Conservation (phyloP, 306 rosid species). For the Quercus dentata region DNA sequence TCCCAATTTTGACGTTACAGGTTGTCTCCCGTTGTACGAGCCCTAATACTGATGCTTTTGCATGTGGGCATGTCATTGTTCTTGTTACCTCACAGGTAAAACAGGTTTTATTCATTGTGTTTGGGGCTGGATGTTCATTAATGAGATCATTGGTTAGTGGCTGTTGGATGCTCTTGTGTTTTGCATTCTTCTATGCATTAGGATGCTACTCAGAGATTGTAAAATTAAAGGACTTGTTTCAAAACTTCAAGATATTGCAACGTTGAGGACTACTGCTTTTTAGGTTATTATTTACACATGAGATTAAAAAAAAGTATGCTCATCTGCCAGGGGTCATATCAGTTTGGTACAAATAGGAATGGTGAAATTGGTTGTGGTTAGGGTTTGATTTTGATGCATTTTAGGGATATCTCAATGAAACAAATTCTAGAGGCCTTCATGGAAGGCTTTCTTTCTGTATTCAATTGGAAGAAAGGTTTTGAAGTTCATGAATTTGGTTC, state of each 20-base stretch:
- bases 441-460: background rate
- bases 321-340: background rate
- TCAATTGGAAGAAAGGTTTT: background rate
- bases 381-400: background rate
- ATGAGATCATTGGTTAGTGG: background rate
- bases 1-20: constrained; percentile 36
- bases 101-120: constrained; percentile 13
- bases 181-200: background rate
- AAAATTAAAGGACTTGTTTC: background rate
- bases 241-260: background rate
- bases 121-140: background rate
- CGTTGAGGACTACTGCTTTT: background rate
- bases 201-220: background rate
- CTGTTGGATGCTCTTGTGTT: background rate
- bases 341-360: background rate
- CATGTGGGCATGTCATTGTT: constrained; percentile 68
- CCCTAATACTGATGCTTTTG: constrained; percentile 61
- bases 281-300: background rate
- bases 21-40: constrained; percentile 48
- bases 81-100: constrained; percentile 78
- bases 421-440: background rate
- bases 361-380: background rate
- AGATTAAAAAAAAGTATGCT: background rate
- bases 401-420: background rate
- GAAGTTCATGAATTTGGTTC: background rate